These are phyloP conservation scores for Plantago elongata DNA, from an alignment of 257 asterid genomes.

Conservation along the genomic window DNA sequence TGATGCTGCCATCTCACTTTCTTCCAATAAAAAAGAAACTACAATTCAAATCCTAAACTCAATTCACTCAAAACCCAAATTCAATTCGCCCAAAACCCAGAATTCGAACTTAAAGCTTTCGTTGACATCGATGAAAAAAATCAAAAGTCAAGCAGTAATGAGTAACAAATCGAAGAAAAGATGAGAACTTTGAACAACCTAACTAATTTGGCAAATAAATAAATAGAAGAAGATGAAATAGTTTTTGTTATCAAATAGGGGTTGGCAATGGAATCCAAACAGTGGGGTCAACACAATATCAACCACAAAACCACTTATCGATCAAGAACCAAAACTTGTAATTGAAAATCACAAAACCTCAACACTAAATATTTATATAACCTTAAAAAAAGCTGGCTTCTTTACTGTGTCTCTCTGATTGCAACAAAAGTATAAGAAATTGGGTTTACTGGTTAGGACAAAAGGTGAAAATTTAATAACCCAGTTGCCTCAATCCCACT, in stretches of 20 bases:
- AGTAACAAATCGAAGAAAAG: background rate
- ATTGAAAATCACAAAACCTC: no score
- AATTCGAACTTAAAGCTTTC: background rate
- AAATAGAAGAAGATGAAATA: conserved; percentile 1
- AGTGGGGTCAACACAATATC: conserved; percentile 40
- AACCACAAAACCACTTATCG: conserved; percentile 32
- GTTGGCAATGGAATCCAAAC: conserved; percentile 22
- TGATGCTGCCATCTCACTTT: conserved; percentile 7
- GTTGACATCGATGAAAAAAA: conserved; percentile 15
- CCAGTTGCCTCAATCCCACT: no score
- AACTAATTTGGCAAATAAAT: background rate
- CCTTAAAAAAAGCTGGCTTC: no score
- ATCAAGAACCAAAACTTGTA: background rate
- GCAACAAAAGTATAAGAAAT: no score
- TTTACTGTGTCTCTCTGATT: no score
- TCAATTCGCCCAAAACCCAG: conserved; percentile 17
- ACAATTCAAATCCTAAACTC: no score
- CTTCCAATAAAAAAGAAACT: background rate
- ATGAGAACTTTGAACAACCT: background rate
- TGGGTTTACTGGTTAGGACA: no score
- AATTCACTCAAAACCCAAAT: conserved; percentile 4
- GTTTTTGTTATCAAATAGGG: conserved; percentile 10
- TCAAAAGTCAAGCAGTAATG: conserved; percentile 13
- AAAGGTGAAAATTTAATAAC: no score
- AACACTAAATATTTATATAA: no score